These are phyloP conservation scores for Carallia pectinifolia DNA, from an alignment of 345 rosid genomes.

Conservation along the genomic window DNA sequence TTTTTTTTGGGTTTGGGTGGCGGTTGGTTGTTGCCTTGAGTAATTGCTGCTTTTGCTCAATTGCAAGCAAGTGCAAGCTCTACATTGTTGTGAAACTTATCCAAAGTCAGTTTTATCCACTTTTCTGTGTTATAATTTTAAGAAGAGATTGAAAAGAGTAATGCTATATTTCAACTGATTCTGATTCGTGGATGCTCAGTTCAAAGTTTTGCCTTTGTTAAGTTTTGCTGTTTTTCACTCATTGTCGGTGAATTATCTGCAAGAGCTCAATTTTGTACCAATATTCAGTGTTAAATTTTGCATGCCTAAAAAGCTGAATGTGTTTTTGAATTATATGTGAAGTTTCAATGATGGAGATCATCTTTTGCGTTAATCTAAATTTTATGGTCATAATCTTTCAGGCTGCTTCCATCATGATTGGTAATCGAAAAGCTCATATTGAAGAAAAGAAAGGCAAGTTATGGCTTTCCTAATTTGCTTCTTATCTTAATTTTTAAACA, in stretches of 20 bases:
- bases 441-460: constrained; percentile 73
- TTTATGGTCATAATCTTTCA: constrained; percentile 20
- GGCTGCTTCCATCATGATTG: constrained; percentile 52
- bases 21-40: too few species aligned
- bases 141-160: too few species aligned
- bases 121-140: too few species aligned
- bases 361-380: not conserved
- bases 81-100: not conserved
- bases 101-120: not conserved
- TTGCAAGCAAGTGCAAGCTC: not conserved
- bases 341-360: not conserved
- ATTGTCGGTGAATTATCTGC: not conserved
- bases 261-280: not conserved
- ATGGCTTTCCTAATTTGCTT: not conserved
- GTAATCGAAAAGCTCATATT: constrained; percentile 60
- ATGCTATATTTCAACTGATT: too few species aligned
- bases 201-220: not conserved
- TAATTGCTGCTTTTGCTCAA: not conserved
- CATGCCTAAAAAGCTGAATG: not conserved
- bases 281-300: not conserved
- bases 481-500: not conserved
- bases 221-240: not conserved
- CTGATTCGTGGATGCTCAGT: too few species aligned
- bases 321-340: not conserved
- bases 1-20: not conserved